A percentile compares a stretch with the other conserved stretches of the same genome.
Conservation (phyloP, 768 basidiomycete species). For the Auriscalpium microsporum region DNA sequence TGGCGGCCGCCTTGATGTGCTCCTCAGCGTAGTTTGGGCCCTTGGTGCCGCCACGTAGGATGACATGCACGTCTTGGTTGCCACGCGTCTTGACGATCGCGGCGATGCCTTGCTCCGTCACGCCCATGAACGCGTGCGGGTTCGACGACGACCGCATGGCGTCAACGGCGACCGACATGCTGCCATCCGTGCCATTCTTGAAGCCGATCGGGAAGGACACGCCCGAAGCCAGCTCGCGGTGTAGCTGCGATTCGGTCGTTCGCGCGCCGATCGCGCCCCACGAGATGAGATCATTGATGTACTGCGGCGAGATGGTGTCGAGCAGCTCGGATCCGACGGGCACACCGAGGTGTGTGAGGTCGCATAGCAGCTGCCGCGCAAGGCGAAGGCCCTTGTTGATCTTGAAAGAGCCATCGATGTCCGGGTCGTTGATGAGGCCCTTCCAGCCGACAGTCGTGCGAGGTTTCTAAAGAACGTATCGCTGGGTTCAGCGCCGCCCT, state of each 20-base stretch:
- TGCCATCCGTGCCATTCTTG: constrained; percentile 98
- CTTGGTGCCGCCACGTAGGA: constrained; percentile 85
- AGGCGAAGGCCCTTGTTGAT: constrained; percentile 95
- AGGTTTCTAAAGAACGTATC: constrained; percentile 57
- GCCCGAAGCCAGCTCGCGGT: constrained; percentile 92
- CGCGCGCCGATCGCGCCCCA: constrained; percentile 98
- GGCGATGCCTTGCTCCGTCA: constrained; percentile 82
- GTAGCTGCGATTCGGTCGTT: constrained; percentile 95
- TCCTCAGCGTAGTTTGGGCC: constrained; percentile 85
- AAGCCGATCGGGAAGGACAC: constrained; percentile 98
- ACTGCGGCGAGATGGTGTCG: constrained; percentile 79
- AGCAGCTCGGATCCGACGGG: constrained; percentile 94
- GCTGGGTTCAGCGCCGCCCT: background rate
- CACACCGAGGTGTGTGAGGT: constrained; percentile 82
- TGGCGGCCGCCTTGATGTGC: constrained; percentile 56
- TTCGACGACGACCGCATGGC: constrained; percentile 90
- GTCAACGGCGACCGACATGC: constrained; percentile 83
- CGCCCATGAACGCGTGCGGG: constrained; percentile 95
- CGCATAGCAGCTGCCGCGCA: constrained; percentile 82
- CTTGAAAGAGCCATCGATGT: constrained; percentile 88
- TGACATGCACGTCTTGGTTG: constrained; percentile 79
- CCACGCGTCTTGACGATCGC: constrained; percentile 80
- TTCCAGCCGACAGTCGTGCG: constrained; percentile 98
- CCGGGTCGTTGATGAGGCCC: constrained; percentile 90
- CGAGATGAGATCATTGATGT: constrained; percentile 71